Conservation (phyloP, 2,329 filamentous ascomycete genomes). For the Ciborinia camelliae region DNA sequence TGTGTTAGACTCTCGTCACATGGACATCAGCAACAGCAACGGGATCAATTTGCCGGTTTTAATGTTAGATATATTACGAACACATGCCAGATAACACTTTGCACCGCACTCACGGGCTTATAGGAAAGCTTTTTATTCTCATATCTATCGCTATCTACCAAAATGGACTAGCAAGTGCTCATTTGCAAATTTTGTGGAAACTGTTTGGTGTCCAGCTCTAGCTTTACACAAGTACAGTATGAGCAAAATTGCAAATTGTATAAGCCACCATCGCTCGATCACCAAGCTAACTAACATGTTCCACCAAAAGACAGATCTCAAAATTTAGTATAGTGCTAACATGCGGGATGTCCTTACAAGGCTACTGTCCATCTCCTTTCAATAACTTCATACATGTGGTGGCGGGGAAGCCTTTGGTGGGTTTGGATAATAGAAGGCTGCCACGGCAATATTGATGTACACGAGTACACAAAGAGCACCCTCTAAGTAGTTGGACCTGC, state of each 20-base stretch:
- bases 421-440: conserved; percentile 56
- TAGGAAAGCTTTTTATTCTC: neutral
- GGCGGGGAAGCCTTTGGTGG: conserved; percentile 21
- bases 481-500: conserved; percentile 88
- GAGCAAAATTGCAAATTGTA: neutral
- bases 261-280: neutral
- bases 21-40: neutral
- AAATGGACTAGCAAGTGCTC: neutral
- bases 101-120: conserved; percentile 13
- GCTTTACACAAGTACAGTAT: neutral
- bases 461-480: conserved; percentile 73
- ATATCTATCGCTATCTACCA: neutral
- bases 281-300: neutral
- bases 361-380: no score
- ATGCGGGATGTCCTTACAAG: neutral
- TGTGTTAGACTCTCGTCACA: neutral
- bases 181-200: neutral
- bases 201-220: neutral
- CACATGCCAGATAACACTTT: neutral
- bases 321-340: neutral
- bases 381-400: neutral
- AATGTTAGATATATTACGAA: neutral
- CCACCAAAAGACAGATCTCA: neutral
- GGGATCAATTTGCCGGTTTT: neutral
- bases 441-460: conserved; percentile 58